Base-by-base conservation (phyloP, 805 yeast species). In the Danielia reshetovae region DNA sequence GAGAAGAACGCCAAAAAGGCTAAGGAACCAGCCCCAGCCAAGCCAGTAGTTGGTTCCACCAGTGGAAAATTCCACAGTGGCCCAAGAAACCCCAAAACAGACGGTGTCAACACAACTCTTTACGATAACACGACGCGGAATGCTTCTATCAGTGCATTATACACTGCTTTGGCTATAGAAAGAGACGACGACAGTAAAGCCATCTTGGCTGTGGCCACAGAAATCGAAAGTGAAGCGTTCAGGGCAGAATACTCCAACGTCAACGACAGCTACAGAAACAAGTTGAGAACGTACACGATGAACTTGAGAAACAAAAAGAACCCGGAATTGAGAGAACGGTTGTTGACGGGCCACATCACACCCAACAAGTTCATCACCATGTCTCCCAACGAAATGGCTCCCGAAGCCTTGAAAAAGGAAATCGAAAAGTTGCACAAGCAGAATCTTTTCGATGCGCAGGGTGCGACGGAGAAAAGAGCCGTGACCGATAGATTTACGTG, bases 401-500 rank as follows among this genome's bases (percentile, higher is more conserved):
- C 97, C 3, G 96, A 85, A 52, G 79, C 86, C 22, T 73, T 93
- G 49, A 86, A 84, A 60, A 74, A 81, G 58, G 93, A 89, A 57
- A 72, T 89, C 47, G 94, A 87, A 52, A 79, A 83, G 51, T 74
- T 93, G 49, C 87, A 85, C 53, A 81, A 85, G 57, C 84, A 86
- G 60, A 93, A 93, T 60, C 69, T 93, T 56, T 90, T 85, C 61
- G 95, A 90, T 56, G 98, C 98, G 2, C 97, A 87, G 63, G 96
- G 97, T 51, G 97, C 98, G 5, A 88, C 86, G 5, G 93, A 90
- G 52, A 87, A 88, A 68, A 75, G 97, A 51, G 95, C 97, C 1
- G 88, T 87, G 24, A 93, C 98, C 6, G 97, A 90, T 60, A 74
- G 97, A 60, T 93, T 93, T 60, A 83, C 95, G 2, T 93, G 98